Base-by-base conservation (phyloP, 345 rosid species). In the Ceriops decandra region DNA sequence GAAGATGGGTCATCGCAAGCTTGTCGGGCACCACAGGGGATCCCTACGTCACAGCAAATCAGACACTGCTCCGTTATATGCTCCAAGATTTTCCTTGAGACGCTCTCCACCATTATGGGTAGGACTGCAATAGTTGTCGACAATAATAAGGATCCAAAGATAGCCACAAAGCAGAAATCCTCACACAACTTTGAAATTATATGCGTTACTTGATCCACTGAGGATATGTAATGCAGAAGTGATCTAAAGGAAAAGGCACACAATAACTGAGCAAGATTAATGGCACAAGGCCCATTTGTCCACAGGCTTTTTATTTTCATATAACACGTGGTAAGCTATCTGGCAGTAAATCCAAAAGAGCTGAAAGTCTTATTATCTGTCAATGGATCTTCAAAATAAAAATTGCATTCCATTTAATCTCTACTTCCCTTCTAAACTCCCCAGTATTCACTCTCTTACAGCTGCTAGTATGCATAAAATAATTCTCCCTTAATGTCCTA, bases 51-150 rank as follows among this genome's bases (percentile, higher is more conserved):
- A 74, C 98, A 95, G 80, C 99, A 95, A 60, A 92, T 62, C 49
- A 92, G 93, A 77, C 96, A 95, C 68, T 81, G 93, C 54, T 88
- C 97, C 58, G 88, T 80, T 66, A 95, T 88, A 82, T 95, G 99
- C 83, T 90, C 93, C 84, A 79, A 64, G 35, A 95, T 86, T 86
- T 84, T 88, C 74, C 77, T 84, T 67, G 88, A 81, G 49, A 92
- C 86, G 16, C 87, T 86, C 84, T 88, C 99, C 81, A 86, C 77
- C 82, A 86, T 90, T 74, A 82, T 85, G 33, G 97, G 97, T 57
- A 90, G 84, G n/a, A 83, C 99, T 92, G 90, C 62, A 77, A 82
- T 54, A 74, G 58, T 60, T 75, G 60, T 46, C 60, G 72, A 67
- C 13, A 22, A 75, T 60, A 33, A 54, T 68, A 7, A 52, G 51